phyloP scores from a whole-genome alignment of 1,284 basidiomycete species.

The Cutaneotrichosporon spelunceum region DNA sequence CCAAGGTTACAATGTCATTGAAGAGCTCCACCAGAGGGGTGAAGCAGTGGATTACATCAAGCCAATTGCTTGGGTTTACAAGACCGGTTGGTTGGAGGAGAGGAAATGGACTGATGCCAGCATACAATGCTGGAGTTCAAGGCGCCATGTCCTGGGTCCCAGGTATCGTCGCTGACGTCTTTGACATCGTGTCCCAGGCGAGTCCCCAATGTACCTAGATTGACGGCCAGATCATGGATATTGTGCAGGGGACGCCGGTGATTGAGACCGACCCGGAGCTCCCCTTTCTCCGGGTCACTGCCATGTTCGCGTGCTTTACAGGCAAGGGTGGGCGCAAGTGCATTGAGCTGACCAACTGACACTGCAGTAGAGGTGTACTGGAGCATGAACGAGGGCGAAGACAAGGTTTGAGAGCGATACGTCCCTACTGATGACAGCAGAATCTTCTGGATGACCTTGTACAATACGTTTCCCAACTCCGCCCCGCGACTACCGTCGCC shows the following conservation, averaged over 20 bases:
- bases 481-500: background rate
- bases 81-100: slow-evolving; percentile 7
- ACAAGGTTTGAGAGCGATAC: background rate
- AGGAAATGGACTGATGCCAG: background rate
- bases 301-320: slow-evolving; percentile 12
- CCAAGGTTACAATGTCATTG: slow-evolving; percentile 2
- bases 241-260: background rate
- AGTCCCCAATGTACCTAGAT: background rate
- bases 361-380: slow-evolving; percentile 12
- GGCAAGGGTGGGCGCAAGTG: background rate
- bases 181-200: slow-evolving; percentile 12
- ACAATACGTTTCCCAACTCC: slow-evolving; percentile 1
- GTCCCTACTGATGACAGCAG: background rate
- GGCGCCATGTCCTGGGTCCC: slow-evolving; percentile 8
- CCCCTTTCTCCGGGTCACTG: slow-evolving; percentile 6
- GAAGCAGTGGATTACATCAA: slow-evolving; percentile 12
- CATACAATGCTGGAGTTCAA: slow-evolving; percentile 13
- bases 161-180: background rate
- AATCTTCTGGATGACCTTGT: background rate
- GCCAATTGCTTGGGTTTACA: slow-evolving; percentile 20
- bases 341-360: background rate
- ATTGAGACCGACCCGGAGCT: slow-evolving; percentile 19
- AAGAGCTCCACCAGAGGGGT: background rate
- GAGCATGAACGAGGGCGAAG: slow-evolving; percentile 10
- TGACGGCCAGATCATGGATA: slow-evolving; percentile 8